Conservation (phyloP, 768 basidiomycete species). For the Psilocybe tampanensis region DNA sequence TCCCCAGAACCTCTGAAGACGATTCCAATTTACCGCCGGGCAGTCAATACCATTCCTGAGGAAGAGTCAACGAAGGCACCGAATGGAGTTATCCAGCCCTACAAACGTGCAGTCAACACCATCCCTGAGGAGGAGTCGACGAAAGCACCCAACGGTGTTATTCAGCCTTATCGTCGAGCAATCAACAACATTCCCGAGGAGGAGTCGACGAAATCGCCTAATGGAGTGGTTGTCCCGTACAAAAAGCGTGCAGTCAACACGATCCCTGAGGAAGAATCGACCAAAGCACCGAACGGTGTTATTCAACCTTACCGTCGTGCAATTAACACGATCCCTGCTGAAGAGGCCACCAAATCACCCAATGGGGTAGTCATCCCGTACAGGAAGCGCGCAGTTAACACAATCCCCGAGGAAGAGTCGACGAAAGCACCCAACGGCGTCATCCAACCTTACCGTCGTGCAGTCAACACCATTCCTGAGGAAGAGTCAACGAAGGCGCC, state of each 20-base stretch:
- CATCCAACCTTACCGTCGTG: slow-evolving; percentile 13
- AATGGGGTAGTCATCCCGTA: slow-evolving; percentile 22
- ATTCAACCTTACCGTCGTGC: slow-evolving; percentile 25
- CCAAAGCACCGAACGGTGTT: slow-evolving; percentile 20
- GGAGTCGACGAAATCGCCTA: slow-evolving; percentile 19
- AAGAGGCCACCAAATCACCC: slow-evolving; percentile 26
- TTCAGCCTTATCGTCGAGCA: slow-evolving; percentile 20
- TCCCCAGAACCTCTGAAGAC: slow-evolving; percentile 23
- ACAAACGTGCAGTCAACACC: slow-evolving; percentile 8
- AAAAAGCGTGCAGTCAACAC: slow-evolving; percentile 26
- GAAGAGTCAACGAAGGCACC: slow-evolving; percentile 36
- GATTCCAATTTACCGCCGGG: slow-evolving; percentile 19
- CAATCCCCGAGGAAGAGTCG: slow-evolving; percentile 13
- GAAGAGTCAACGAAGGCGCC: slow-evolving; percentile 8
- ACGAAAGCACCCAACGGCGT: slow-evolving; percentile 22
- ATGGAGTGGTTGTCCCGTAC: slow-evolving; percentile 21
- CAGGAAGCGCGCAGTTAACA: slow-evolving; percentile 12
- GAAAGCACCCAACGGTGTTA: slow-evolving; percentile 34
- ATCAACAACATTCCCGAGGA: slow-evolving; percentile 25
- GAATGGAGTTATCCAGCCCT: slow-evolving; percentile 31
- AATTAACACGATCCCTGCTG: slow-evolving; percentile 25
- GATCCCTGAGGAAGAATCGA: slow-evolving; percentile 29
- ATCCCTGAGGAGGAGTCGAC: slow-evolving; percentile 36
- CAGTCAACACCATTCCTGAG: slow-evolving; percentile 5
- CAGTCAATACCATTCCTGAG: slow-evolving; percentile 27